Evolutionary conservation across 2,329 filamentous ascomycete genomes (phyloP).

Genomic region (Talaromyces pinophilus): DNA sequence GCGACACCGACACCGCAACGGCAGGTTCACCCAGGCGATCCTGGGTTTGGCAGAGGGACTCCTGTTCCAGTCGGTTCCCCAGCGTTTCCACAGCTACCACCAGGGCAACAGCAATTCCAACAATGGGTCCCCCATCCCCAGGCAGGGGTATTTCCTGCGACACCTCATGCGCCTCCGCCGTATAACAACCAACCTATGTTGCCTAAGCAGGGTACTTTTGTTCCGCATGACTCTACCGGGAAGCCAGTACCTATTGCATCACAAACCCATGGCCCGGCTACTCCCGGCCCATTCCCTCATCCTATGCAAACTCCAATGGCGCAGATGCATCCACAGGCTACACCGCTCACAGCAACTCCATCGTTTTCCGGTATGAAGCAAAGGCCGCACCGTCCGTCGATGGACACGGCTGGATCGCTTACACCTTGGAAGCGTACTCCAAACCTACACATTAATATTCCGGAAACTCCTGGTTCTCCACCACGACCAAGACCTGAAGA

Average conservation of each 20-base stretch:
- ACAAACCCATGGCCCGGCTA: slow-evolving; percentile 31
- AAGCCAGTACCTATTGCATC: slow-evolving; percentile 26
- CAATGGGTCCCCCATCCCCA: slow-evolving; percentile 40
- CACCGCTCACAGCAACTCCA: slow-evolving; percentile 32
- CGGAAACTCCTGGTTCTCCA: slow-evolving; percentile 43
- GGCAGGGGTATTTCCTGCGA: not conserved
- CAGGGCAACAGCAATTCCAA: slow-evolving; percentile 38
- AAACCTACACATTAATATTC: slow-evolving; percentile 33
- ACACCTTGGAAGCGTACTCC: slow-evolving; percentile 49
- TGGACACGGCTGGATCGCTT: slow-evolving; percentile 43
- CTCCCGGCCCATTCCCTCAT: slow-evolving; percentile 29
- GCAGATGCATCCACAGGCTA: slow-evolving; percentile 31
- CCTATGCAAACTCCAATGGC: slow-evolving; percentile 31
- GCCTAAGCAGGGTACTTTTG: slow-evolving; percentile 19
- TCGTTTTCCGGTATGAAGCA: slow-evolving; percentile 31
- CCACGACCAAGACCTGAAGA: slow-evolving; percentile 45
- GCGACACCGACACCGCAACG: slow-evolving; percentile 23
- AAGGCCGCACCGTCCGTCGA: slow-evolving; percentile 37
- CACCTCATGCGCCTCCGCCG: slow-evolving; percentile 27
- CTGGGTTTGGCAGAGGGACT: slow-evolving; percentile 26
- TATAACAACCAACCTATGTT: slow-evolving; percentile 19
- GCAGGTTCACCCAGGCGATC: slow-evolving; percentile 23
- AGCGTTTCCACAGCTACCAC: slow-evolving; percentile 28
- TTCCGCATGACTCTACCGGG: slow-evolving; percentile 26
- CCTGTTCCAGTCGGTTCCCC: slow-evolving; percentile 24